Evolutionary conservation across 208 protist genomes (phyloP).

Genomic region (Jaenimonas drosophilae): DNA sequence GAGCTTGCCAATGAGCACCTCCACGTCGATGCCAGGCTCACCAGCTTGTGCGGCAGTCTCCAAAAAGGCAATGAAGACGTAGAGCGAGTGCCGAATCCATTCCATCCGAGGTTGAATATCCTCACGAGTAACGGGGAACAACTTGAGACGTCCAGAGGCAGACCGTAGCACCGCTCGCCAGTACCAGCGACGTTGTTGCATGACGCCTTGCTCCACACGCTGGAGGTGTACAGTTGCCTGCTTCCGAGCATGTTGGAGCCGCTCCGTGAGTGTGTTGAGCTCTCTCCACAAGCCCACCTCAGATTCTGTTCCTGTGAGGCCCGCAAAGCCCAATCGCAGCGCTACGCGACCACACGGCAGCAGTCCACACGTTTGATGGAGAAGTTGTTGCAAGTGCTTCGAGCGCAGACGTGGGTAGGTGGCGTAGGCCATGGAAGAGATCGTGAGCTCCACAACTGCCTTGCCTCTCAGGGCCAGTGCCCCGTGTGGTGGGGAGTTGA

Average conservation of each 20-base stretch:
- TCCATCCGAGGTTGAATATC: constrained; percentile 78
- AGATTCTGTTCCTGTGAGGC: constrained; percentile 41
- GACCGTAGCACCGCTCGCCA: constrained; percentile 72
- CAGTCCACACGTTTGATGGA: constrained; percentile 72
- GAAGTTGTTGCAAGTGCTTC: constrained; percentile 62
- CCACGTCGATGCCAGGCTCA: constrained; percentile 26
- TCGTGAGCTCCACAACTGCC: constrained; percentile 38
- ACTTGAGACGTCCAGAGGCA: constrained; percentile 34
- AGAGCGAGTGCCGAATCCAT: constrained; percentile 69
- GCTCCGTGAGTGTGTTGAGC: constrained; percentile 65
- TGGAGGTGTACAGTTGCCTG: constrained; percentile 55
- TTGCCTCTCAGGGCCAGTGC: constrained; percentile 59
- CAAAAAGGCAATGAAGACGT: constrained; percentile 72
- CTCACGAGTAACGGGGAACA: constrained; percentile 56
- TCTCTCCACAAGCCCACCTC: constrained; percentile 85
- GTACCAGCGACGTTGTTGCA: constrained; percentile 82
- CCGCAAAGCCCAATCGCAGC: constrained; percentile 60
- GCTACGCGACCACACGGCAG: constrained; percentile 58
- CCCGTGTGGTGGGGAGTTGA: constrained; percentile 79
- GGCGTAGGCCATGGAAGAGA: constrained; percentile 30
- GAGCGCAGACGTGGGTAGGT: constrained; percentile 73
- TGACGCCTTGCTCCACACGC: constrained; percentile 68
- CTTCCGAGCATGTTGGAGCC: constrained; percentile 39
- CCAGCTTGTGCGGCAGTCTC: constrained; percentile 57
- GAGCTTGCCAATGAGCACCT: constrained; percentile 41